These are phyloP conservation scores for Amesomyces nigricolor DNA, from an alignment of 2,329 filamentous ascomycete genomes.

Conservation along the genomic window DNA sequence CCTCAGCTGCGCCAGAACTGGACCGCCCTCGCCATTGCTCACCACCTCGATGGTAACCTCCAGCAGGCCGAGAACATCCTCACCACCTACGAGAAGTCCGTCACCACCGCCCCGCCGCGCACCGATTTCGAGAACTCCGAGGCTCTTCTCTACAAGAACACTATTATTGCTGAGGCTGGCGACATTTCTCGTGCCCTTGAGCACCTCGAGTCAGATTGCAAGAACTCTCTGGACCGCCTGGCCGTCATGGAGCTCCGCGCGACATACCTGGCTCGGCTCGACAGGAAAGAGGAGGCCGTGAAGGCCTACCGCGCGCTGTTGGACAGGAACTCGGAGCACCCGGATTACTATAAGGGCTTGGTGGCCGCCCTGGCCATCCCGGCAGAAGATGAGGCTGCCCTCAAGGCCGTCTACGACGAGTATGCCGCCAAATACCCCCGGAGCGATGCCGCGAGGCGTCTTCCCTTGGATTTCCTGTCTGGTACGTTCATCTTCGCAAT, in stretches of 20 bases:
- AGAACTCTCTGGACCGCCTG: constrained; percentile 74
- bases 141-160: constrained; percentile 90
- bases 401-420: constrained; percentile 68
- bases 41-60: constrained; percentile 84
- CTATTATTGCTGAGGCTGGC: constrained; percentile 83
- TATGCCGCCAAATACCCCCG: constrained; percentile 77
- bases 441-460: constrained; percentile 75
- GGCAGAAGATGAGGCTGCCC: constrained; percentile 50
- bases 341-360: constrained; percentile 77
- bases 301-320: constrained; percentile 75
- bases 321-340: constrained; percentile 82
- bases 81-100: constrained; percentile 85
- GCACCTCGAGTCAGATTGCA: constrained; percentile 72
- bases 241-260: constrained; percentile 82
- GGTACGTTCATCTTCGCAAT: constrained; percentile 41
- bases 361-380: constrained; percentile 61
- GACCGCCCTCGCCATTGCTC: constrained; percentile 92
- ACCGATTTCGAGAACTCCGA: constrained; percentile 89
- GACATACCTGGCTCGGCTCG: constrained; percentile 74
- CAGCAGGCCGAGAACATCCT: constrained; percentile 84
- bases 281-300: constrained; percentile 70
- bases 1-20: constrained; percentile 85
- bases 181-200: constrained; percentile 78
- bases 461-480: constrained; percentile 83
- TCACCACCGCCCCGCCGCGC: constrained; percentile 73